A percentile compares a stretch with the other conserved stretches of the same genome.
Evolutionary conservation across 257 asterid genomes (phyloP).

Genomic region (Forsythia suspensa): DNA sequence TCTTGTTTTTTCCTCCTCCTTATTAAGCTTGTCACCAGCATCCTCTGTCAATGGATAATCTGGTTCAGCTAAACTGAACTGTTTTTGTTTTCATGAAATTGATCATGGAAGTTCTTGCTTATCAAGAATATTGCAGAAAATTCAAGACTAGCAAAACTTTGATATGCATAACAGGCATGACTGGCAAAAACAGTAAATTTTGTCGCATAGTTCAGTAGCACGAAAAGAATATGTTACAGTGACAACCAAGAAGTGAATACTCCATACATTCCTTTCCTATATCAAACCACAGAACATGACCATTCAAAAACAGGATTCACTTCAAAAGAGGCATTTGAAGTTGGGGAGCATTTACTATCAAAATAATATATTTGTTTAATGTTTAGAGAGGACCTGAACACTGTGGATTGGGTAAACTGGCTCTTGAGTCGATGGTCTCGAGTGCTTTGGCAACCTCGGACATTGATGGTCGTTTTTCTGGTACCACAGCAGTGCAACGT

Average conservation of each 20-base stretch:
- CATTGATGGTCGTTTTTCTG: constrained; percentile 84
- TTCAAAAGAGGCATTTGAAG: background rate
- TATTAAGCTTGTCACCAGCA: too few relatives aligned
- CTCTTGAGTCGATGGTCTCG: constrained; percentile 43
- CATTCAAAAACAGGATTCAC: constrained; percentile 17
- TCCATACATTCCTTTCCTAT: background rate
- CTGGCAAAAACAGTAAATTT: background rate
- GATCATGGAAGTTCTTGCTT: too few relatives aligned
- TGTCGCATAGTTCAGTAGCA: background rate
- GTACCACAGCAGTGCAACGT: constrained; percentile 57
- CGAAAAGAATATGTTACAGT: constrained; percentile 17
- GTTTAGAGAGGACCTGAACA: constrained; percentile 45
- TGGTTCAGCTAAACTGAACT: too few relatives aligned
- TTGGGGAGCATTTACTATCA: constrained; percentile 24
- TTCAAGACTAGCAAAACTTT: background rate
- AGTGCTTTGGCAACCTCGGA: constrained; percentile 55
- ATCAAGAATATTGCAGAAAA: background rate
- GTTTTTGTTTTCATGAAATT: too few relatives aligned
- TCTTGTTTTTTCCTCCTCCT: too few relatives aligned
- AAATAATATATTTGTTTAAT: constrained; percentile 1
- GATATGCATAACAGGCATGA: background rate
- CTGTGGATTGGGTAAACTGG: constrained; percentile 27
- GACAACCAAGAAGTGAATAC: constrained; percentile 1
- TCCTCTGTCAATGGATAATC: too few relatives aligned
- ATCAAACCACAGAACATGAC: background rate